Conservation (phyloP, 306 rosid species). For the Gynostemma pentaphyllum region DNA sequence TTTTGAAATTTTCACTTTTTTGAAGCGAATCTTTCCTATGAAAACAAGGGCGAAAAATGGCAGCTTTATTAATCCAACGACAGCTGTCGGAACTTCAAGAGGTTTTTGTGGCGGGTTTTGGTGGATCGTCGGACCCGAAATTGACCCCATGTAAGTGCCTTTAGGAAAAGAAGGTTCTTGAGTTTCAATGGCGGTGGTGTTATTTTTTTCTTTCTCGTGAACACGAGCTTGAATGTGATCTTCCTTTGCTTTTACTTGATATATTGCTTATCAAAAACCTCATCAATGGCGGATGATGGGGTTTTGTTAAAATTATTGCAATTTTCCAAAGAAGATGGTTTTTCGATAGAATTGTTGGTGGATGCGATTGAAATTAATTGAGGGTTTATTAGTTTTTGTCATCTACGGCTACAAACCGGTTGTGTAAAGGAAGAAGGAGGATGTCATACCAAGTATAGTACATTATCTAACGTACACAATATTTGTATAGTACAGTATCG, state of each 20-base stretch:
- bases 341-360: too few species aligned
- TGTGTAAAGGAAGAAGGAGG: too few species aligned
- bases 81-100: slow-evolving; percentile 12
- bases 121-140: slow-evolving; percentile 52
- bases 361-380: too few species aligned
- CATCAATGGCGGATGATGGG: slow-evolving; percentile 94
- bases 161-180: slow-evolving; percentile 92
- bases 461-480: too few species aligned
- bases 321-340: too few species aligned
- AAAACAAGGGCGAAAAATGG: slow-evolving; percentile 25
- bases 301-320: too few species aligned
- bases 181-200: slow-evolving; percentile 42
- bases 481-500: too few species aligned
- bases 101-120: not conserved
- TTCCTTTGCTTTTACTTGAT: slow-evolving; percentile 62
- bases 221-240: slow-evolving; percentile 60
- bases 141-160: slow-evolving; percentile 93
- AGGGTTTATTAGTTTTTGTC: too few species aligned
- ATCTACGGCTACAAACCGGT: too few species aligned
- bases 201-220: slow-evolving; percentile 49
- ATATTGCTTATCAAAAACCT: slow-evolving; percentile 61
- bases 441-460: too few species aligned
- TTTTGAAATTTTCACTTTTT: slow-evolving; percentile 15
- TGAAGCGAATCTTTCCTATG: slow-evolving; percentile 17
- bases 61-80: slow-evolving; percentile 34